Percentiles rank a stretch among this genome's conserved stretches.
Evolutionary conservation across 164 flowering plant genomes (phyloP).

Genomic region (Vitis riparia): DNA sequence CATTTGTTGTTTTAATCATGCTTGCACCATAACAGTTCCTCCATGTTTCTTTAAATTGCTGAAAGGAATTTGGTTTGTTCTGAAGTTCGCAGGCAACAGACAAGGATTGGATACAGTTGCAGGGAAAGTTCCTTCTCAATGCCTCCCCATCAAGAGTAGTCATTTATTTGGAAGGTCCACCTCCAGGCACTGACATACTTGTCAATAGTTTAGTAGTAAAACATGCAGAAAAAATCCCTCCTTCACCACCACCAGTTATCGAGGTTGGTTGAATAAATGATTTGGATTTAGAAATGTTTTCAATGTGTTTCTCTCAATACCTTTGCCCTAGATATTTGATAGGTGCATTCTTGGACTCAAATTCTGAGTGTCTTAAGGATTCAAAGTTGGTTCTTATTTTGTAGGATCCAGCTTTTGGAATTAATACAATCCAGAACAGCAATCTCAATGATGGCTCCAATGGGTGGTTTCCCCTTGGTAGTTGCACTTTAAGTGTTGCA

Average conservation of each 20-base stretch:
- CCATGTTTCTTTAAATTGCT: not conserved
- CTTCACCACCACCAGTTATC: conserved; percentile 71
- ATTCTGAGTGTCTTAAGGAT: not conserved
- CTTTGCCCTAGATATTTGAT: not conserved
- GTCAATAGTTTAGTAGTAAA: conserved; percentile 69
- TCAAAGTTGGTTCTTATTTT: conserved; percentile 3
- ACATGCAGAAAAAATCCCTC: conserved; percentile 76
- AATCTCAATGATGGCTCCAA: conserved; percentile 60
- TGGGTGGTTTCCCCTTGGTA: conserved; percentile 90
- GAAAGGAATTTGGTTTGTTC: conserved; percentile 5
- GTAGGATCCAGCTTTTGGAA: conserved; percentile 71
- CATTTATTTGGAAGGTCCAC: conserved; percentile 88
- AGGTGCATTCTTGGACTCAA: not conserved
- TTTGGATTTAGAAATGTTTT: not conserved
- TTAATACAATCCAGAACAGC: conserved; percentile 76
- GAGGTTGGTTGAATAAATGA: conserved; percentile 48
- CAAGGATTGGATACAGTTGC: conserved; percentile 79
- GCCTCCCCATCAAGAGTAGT: conserved; percentile 68
- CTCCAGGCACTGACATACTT: conserved; percentile 94
- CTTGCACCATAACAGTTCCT: not conserved
- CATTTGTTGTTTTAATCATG: no score
- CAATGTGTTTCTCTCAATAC: not conserved
- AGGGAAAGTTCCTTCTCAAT: conserved; percentile 88
- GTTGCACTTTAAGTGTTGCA: conserved; percentile 60
- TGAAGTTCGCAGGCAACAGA: conserved; percentile 83